These are phyloP conservation scores for Phascolomyces articulosus DNA, from an alignment of 371 early-diverging fungal species.

Conservation along the genomic window DNA sequence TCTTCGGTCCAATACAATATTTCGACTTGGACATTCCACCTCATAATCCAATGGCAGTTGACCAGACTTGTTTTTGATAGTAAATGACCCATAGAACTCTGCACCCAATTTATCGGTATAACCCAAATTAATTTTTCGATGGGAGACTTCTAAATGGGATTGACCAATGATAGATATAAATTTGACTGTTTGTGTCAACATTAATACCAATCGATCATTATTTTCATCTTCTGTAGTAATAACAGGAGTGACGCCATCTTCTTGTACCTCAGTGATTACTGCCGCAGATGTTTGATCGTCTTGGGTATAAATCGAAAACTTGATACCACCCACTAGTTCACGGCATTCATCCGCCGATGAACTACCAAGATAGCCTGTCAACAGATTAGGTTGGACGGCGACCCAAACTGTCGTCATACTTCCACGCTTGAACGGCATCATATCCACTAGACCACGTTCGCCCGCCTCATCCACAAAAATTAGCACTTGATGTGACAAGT, in stretches of 20 bases:
- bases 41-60: constrained; percentile 68
- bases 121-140: constrained; percentile 58
- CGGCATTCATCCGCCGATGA: constrained; percentile 62
- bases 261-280: constrained; percentile 9
- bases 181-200: constrained; percentile 75
- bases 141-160: constrained; percentile 73
- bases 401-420: constrained; percentile 72
- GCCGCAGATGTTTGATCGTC: constrained; percentile 33
- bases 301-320: constrained; percentile 66
- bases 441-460: constrained; percentile 63
- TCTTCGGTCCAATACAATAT: constrained; percentile 60
- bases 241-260: neutral
- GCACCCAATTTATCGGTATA: constrained; percentile 55
- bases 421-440: constrained; percentile 56
- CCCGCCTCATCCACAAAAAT: constrained; percentile 76
- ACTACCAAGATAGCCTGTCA: constrained; percentile 48
- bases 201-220: constrained; percentile 30
- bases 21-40: constrained; percentile 61
- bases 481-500: constrained; percentile 80
- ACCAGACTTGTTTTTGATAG: constrained; percentile 65
- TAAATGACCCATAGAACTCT: constrained; percentile 64
- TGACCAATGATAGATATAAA: constrained; percentile 84
- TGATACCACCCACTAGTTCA: constrained; percentile 82
- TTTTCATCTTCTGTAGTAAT: neutral
- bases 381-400: constrained; percentile 79